A percentile compares a stretch with the other conserved stretches of the same genome.
Evolutionary conservation across 2,329 filamentous ascomycete species (phyloP).

Genomic region (Chalara sp.): DNA sequence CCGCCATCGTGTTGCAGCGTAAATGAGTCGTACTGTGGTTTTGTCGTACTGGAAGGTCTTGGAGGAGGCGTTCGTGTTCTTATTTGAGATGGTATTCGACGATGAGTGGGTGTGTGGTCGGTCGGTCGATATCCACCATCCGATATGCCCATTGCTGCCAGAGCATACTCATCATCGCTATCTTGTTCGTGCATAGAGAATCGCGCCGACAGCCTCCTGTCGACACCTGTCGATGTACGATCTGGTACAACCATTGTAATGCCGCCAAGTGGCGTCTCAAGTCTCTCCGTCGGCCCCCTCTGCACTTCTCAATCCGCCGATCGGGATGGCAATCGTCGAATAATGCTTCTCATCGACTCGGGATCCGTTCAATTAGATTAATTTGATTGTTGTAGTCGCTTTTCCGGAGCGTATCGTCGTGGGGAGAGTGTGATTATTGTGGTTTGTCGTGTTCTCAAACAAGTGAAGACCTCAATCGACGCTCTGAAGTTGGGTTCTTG

Average conservation of each 20-base stretch:
- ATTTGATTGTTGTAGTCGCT: too few species aligned
- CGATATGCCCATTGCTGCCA: constrained; percentile 43
- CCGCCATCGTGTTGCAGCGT: constrained; percentile 45
- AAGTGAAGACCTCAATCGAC: too few species aligned
- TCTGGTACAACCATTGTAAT: constrained; percentile 11
- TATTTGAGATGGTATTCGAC: constrained; percentile 14
- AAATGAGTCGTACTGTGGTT: constrained; percentile 45
- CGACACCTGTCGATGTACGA: constrained; percentile 27
- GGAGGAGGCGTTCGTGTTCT: constrained; percentile 24
- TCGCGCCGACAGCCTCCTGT: constrained; percentile 37
- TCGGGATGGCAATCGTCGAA: not conserved
- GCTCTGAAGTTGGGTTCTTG: too few species aligned
- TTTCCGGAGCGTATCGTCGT: too few species aligned
- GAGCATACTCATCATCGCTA: constrained; percentile 42
- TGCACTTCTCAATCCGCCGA: not conserved
- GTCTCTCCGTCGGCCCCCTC: not conserved
- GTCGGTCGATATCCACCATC: constrained; percentile 45
- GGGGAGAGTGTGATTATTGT: too few species aligned
- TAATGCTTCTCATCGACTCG: not conserved
- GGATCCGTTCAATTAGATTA: too few species aligned
- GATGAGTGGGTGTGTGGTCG: constrained; percentile 10
- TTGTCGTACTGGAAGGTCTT: constrained; percentile 49
- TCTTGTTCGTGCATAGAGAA: constrained; percentile 32
- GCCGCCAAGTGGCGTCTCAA: too few species aligned
- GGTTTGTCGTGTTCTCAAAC: too few species aligned